Conservation (phyloP, 75 land plant species). For the Cupressus sempervirens region DNA sequence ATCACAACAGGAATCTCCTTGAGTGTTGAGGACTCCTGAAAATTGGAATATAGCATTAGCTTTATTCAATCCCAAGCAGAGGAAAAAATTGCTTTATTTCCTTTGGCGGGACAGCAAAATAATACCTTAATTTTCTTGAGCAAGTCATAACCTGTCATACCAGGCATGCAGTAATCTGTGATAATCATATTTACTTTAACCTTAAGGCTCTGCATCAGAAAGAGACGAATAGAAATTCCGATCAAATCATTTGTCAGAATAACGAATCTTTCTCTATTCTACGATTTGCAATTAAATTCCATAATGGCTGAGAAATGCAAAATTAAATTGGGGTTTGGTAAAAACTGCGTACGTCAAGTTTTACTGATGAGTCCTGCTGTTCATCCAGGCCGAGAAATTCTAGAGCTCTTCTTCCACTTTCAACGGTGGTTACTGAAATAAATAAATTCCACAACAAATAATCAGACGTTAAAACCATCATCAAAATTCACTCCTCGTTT, state of each 20-base stretch:
- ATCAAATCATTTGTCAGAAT: not conserved
- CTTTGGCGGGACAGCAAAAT: not conserved
- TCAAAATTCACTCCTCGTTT: not conserved
- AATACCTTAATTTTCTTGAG: conserved; percentile 58
- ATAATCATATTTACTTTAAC: conserved; percentile 34
- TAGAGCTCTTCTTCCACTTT: conserved; percentile 66
- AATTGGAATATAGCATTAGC: not conserved
- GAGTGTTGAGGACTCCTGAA: conserved; percentile 48
- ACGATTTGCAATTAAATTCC: not conserved
- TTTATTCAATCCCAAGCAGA: not conserved
- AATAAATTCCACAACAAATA: not conserved
- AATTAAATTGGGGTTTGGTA: not conserved
- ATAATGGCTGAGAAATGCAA: not conserved
- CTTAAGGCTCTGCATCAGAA: not conserved
- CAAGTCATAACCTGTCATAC: conserved; percentile 53
- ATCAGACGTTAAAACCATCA: not conserved
- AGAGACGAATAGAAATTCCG: not conserved
- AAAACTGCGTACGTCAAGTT: not conserved
- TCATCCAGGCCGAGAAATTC: conserved; percentile 45
- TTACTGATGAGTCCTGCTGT: conserved; percentile 2
- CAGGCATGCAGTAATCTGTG: conserved; percentile 63
- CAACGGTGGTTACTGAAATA: conserved; percentile 61
- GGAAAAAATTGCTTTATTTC: not conserved
- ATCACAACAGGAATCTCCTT: conserved; percentile 75
- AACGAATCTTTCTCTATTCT: not conserved